Percentiles rank a stretch among this genome's conserved stretches.
Conservation (phyloP, 805 yeast species). For the Myxozyma neglecta region DNA sequence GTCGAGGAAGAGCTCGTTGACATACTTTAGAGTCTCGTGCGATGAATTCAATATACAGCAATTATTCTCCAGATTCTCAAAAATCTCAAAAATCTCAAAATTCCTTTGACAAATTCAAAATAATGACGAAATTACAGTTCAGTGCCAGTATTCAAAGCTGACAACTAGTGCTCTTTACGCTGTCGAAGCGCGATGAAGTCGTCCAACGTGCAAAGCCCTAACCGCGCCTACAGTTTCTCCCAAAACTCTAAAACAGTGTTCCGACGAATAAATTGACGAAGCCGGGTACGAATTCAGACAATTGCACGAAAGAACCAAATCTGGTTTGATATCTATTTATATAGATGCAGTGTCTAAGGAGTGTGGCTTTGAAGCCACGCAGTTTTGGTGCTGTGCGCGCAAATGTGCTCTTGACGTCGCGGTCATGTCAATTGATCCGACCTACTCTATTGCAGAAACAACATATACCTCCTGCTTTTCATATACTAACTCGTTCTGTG, state of each 20-base stretch:
- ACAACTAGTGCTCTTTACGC: not conserved
- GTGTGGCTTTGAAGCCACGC: not conserved
- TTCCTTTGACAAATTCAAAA: not conserved
- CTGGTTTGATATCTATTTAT: not conserved
- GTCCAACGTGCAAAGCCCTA: not conserved
- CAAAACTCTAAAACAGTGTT: not conserved
- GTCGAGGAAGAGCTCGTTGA: conserved; percentile 7
- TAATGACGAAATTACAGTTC: not conserved
- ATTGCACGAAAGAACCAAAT: not conserved
- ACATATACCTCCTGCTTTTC: not conserved
- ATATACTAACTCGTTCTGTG: not conserved
- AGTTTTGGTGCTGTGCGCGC: not conserved
- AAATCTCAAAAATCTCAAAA: not conserved
- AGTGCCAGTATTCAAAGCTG: too few relatives aligned
- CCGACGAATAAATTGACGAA: not conserved
- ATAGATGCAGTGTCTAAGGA: not conserved
- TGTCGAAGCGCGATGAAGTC: not conserved
- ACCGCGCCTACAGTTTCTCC: not conserved
- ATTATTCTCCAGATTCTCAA: not conserved
- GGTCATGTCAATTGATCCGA: not conserved
- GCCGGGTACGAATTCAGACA: not conserved
- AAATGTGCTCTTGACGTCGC: not conserved
- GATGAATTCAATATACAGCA: not conserved
- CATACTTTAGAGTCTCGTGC: not conserved
- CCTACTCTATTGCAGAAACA: not conserved